Percentiles rank a stretch among this genome's conserved stretches.
Evolutionary conservation across 768 basidiomycete species (phyloP).

Genomic region (Asterophora parasitica): DNA sequence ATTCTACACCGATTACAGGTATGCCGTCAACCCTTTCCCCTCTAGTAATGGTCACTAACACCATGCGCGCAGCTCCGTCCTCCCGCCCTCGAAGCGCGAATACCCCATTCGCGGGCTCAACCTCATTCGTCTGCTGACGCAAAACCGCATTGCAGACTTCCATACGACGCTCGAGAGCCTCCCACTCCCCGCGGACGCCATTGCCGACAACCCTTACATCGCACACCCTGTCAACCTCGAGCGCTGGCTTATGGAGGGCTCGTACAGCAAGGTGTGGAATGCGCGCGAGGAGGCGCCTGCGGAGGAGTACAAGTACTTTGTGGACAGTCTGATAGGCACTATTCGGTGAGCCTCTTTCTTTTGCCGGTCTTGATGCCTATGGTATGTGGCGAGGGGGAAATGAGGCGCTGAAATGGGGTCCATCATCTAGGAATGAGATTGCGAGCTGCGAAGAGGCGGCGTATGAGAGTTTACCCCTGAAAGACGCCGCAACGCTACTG

Average conservation of each 20-base stretch:
- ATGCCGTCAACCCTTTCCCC: conserved; percentile 3
- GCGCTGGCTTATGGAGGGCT: conserved; percentile 97
- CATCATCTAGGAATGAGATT: conserved; percentile 76
- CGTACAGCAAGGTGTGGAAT: conserved; percentile 97
- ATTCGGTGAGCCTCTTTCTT: conserved; percentile 57
- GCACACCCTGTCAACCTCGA: conserved; percentile 89
- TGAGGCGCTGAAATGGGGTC: background rate
- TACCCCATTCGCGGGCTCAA: conserved; percentile 88
- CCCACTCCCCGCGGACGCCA: conserved; percentile 61
- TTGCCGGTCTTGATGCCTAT: conserved; percentile 5
- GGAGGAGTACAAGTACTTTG: conserved; percentile 92
- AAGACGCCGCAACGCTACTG: conserved; percentile 84
- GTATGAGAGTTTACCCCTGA: conserved; percentile 85
- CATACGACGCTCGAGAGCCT: conserved; percentile 94
- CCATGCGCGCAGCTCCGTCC: conserved; percentile 42
- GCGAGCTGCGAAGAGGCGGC: conserved; percentile 94
- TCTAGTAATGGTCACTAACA: background rate
- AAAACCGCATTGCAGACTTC: conserved; percentile 96
- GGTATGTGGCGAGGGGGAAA: no score
- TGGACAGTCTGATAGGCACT: conserved; percentile 90
- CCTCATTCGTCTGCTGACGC: conserved; percentile 90
- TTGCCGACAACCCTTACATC: conserved; percentile 67
- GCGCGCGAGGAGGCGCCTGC: conserved; percentile 89
- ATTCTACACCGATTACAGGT: conserved; percentile 87
- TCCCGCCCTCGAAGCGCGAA: conserved; percentile 84